Base-by-base conservation (phyloP, 192 early-diverging fungal species). In the Coemansia furcata region DNA sequence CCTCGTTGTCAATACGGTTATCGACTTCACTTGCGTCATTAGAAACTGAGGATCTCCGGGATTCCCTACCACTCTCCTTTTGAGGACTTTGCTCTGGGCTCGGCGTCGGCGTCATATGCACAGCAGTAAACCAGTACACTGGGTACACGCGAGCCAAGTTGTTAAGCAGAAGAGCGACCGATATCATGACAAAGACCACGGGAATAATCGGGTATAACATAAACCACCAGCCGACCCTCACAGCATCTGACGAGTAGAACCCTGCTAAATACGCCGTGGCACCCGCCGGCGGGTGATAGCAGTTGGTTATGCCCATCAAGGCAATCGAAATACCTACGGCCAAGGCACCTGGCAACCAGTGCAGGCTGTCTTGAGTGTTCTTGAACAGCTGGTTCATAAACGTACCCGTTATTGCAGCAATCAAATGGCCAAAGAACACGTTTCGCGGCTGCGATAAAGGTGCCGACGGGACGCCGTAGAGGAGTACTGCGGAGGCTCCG, bases 221-320 rank as follows among this genome's bases (percentile, higher is more conserved):
- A n/a, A 67, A 83, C 80, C 80, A 83, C 80, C 80, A 83, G 2
- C 76, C 68, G 5, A 83, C 80, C 0, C 63, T 12, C 30, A 68
- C 57, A 2, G 74, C 62, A 23, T 68, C 69, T 0, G 72, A 33
- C 32, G 66, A 57, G 21, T 58, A 71, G 14, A 63, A 72, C 0
- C 75, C 80, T 11, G 66, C 76, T 12, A 83, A 38, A 54, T 72
- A 75, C 37, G 80, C 80, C 0, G 80, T 78, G 3, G 80, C 80
- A 19, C 80, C 80, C 2, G 76, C 80, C 32, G 80, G 80, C 44
- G 80, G 80, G 38, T 83, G 80, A 15, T 77, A 78, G 66, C 76
- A 78, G 26, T 75, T 78, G 0, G 69, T 71, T 26, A 83, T 52
- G 14, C 76, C 80, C 80, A 83, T 83, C 26, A 78, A 60, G 7